These are phyloP conservation scores for Diplodia intermedia DNA, from an alignment of 2,329 filamentous ascomycete species.

Conservation along the genomic window DNA sequence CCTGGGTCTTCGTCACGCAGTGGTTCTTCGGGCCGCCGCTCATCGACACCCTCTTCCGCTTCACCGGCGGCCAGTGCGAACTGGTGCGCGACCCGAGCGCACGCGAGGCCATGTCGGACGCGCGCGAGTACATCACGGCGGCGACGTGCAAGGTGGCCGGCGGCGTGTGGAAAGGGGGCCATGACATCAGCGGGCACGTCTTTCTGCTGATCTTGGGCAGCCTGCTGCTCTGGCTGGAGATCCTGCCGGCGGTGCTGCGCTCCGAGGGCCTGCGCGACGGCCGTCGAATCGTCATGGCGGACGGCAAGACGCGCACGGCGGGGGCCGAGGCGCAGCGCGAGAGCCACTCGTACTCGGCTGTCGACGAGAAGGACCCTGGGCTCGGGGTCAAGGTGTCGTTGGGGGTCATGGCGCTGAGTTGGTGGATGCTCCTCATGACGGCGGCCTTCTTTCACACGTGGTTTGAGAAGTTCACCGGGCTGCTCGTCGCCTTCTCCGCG, in stretches of 20 bases:
- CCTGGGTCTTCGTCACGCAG: constrained; percentile 89
- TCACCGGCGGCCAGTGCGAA: constrained; percentile 86
- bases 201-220: constrained; percentile 89
- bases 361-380: constrained; percentile 46
- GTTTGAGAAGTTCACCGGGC: constrained; percentile 80
- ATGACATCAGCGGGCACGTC: constrained; percentile 95
- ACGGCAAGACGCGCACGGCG: constrained; percentile 65
- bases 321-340: constrained; percentile 48
- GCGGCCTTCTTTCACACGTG: constrained; percentile 98
- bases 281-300: constrained; percentile 68
- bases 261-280: constrained; percentile 63
- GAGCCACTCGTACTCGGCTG: constrained; percentile 37
- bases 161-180: constrained; percentile 87
- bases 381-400: constrained; percentile 63
- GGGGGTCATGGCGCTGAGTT: constrained; percentile 71
- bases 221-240: constrained; percentile 81
- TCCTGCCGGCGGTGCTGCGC: constrained; percentile 66
- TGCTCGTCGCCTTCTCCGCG: constrained; percentile 55
- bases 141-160: constrained; percentile 83
- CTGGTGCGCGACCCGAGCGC: constrained; percentile 58
- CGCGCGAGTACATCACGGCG: constrained; percentile 68
- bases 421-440: constrained; percentile 99
- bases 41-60: constrained; percentile 87
- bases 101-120: constrained; percentile 54
- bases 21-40: constrained; percentile 94